Evolutionary conservation across 2,329 filamentous ascomycete species (phyloP).

Genomic region (Trichoderma koningii): DNA sequence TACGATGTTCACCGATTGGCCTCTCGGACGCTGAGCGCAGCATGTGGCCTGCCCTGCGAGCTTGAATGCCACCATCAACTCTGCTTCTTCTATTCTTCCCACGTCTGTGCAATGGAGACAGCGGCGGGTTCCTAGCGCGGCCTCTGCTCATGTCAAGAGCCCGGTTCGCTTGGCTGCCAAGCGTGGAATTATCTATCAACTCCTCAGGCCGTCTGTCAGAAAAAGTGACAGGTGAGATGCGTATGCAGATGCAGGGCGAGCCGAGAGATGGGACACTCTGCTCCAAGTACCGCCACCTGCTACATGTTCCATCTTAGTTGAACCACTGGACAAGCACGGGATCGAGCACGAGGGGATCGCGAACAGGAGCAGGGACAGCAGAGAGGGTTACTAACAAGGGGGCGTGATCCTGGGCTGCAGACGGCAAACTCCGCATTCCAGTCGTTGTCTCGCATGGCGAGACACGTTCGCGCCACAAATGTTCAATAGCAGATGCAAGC

Average conservation of each 20-base stretch:
- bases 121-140: neutral
- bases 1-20: neutral
- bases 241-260: slow-evolving; percentile 12
- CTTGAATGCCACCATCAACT: neutral
- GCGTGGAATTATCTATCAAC: neutral
- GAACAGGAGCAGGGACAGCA: too few species aligned
- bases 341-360: too few species aligned
- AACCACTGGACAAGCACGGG: neutral
- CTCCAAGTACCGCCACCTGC: neutral
- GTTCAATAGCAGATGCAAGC: neutral
- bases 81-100: neutral
- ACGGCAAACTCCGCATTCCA: slow-evolving; percentile 17
- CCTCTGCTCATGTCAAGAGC: neutral
- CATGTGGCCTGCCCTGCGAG: neutral
- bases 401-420: neutral
- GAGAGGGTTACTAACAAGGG: neutral
- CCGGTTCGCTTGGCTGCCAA: neutral
- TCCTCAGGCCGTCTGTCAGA: slow-evolving; percentile 5
- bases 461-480: neutral
- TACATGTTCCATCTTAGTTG: neutral
- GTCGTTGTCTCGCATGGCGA: slow-evolving; percentile 7
- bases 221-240: slow-evolving; percentile 15
- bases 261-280: neutral
- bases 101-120: slow-evolving; percentile 8
- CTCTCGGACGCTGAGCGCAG: neutral